Evolutionary conservation across 1,284 basidiomycete species (phyloP).

Genomic region (Chalciporus sp.): DNA sequence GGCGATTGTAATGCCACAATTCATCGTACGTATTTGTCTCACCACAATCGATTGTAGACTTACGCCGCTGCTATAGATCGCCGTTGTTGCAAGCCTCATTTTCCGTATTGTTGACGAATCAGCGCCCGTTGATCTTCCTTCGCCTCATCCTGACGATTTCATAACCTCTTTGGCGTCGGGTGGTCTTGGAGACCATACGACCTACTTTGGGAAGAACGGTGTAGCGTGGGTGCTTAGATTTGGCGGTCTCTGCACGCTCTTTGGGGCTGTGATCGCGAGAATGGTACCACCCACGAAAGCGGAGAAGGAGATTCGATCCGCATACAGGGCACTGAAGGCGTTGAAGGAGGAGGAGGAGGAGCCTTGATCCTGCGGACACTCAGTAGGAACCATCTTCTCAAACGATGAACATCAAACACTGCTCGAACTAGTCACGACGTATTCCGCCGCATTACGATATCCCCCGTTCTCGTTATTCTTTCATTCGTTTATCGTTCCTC

Average conservation of each 20-base stretch:
- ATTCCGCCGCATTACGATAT: conserved; percentile 8
- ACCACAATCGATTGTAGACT: background rate
- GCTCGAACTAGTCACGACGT: conserved; percentile 11
- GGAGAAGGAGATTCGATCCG: conserved; percentile 83
- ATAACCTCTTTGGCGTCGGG: conserved; percentile 7
- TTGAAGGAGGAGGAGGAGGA: conserved; percentile 57
- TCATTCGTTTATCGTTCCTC: conserved; percentile 2
- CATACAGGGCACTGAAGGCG: conserved; percentile 77
- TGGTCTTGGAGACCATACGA: conserved; percentile 43
- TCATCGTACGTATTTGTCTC: conserved; percentile 64
- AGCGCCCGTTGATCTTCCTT: conserved; percentile 35
- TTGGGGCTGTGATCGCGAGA: conserved; percentile 74
- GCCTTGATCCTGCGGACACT: conserved; percentile 37
- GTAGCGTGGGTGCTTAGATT: conserved; percentile 94
- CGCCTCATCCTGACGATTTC: conserved; percentile 16
- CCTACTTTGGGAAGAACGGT: conserved; percentile 80
- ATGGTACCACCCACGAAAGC: conserved; percentile 85
- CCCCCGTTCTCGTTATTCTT: conserved; percentile 1
- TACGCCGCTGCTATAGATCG: conserved; percentile 56
- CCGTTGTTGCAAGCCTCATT: conserved; percentile 86
- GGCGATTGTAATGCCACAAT: conserved; percentile 91
- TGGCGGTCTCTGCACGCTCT: conserved; percentile 81
- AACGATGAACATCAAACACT: conserved; percentile 3
- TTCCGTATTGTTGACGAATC: conserved; percentile 78
- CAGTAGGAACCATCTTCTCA: background rate